Evolutionary conservation across 2,329 filamentous ascomycete species (phyloP).

Genomic region (Talaromyces sp.): DNA sequence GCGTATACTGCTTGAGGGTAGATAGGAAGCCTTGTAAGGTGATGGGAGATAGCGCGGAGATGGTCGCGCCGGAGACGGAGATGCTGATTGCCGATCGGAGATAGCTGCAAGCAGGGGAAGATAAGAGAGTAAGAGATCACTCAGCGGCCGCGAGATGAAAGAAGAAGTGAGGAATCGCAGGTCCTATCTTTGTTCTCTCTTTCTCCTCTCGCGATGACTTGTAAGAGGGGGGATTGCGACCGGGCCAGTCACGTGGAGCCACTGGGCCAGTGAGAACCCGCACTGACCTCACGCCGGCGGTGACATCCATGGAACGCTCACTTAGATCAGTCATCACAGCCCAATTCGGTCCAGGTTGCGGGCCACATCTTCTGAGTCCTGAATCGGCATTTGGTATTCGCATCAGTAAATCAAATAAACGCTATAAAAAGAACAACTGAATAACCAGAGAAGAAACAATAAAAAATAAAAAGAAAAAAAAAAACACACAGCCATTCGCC

Average conservation of each 20-base stretch:
- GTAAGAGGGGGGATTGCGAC: constrained; percentile 23
- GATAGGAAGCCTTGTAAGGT: neutral
- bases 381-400: constrained; percentile 31
- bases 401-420: constrained; percentile 33
- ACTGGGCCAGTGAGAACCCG: constrained; percentile 43
- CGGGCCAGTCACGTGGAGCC: constrained; percentile 41
- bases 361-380: constrained; percentile 35
- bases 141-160: neutral
- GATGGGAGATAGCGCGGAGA: constrained; percentile 12
- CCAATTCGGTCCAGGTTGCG: constrained; percentile 31
- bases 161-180: neutral
- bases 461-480: constrained; percentile 4
- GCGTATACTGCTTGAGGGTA: neutral
- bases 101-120: constrained; percentile 34
- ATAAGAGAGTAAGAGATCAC: no score
- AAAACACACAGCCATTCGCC: constrained; percentile 15
- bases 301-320: constrained; percentile 8
- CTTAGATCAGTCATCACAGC: constrained; percentile 19
- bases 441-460: neutral
- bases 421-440: constrained; percentile 5
- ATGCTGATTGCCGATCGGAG: constrained; percentile 42
- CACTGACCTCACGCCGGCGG: constrained; percentile 39
- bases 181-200: neutral
- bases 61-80: constrained; percentile 24
- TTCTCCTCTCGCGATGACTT: neutral